Evolutionary conservation across 768 basidiomycete species (phyloP), one percentile per base, ranked within the genome.

Genomic region (Mycena vulgaris): DNA sequence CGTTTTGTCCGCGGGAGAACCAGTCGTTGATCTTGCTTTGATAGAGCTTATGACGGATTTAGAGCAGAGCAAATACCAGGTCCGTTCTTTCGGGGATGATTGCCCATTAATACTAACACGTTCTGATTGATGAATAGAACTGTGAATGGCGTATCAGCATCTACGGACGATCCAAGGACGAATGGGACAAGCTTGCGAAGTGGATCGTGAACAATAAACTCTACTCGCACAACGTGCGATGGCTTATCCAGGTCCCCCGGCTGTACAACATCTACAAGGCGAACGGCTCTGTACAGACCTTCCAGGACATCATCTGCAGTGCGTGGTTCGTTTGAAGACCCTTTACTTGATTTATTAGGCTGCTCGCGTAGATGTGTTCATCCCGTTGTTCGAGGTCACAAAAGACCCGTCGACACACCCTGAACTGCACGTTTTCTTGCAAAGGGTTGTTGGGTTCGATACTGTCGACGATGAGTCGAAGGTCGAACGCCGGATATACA

Each of bases 391-490:
- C 75, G 97, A 99, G 78, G 98, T 99, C 31, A 99, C 98, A 0
- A 90, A 93, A 75, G 92, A 99, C 78, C 98, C 98, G 0, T 80
- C 84, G 3, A 90, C 89, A 2, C 97, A 99, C 76, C 98, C 97
- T 0, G 97, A 99, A 75, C 86, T 99, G 14, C 97, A 99, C 77
- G 86, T 97, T 39, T 97, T 99, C 84, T 83, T 99, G 37, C 96
- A 98, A 80, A 92, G 98, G 7, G 96, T 99, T 8, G 81, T 99
- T 59, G 98, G 98, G 7, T 98, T 99, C 77, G 98, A 99, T 76
- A 96, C 93, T n/a, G 98, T 99, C 25, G 98, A 99, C 74, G 98
- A 99, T 75, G 98, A 99, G 82, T 96, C 95, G 2, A 99, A 98
- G 82, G 85, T 90, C 0, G 98, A 99, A 80, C 85, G 96, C 63